Evolutionary conservation across 768 basidiomycete genomes (phyloP).

Genomic region (Tricholoma flavovirens): DNA sequence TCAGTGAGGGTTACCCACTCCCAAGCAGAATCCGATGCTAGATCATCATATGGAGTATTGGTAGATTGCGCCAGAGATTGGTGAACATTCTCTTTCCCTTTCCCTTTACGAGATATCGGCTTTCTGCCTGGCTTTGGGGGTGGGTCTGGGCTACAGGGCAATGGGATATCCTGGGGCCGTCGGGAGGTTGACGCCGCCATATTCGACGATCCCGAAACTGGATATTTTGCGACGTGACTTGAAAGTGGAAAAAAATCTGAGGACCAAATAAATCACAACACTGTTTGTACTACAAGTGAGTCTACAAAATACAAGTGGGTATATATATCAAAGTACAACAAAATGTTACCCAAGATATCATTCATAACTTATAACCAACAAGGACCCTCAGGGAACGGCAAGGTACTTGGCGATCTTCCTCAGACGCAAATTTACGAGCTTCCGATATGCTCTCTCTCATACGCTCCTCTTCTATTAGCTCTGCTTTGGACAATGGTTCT

Average conservation of each 20-base stretch:
- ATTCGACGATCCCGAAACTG: slow-evolving; percentile 1
- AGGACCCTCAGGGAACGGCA: slow-evolving; percentile 58
- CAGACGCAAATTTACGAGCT: slow-evolving; percentile 44
- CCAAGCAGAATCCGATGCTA: slow-evolving; percentile 38
- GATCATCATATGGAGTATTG: slow-evolving; percentile 18
- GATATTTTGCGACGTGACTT: background rate
- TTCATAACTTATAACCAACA: slow-evolving; percentile 49
- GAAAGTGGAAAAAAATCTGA: slow-evolving; percentile 7
- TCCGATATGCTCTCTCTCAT: slow-evolving; percentile 56
- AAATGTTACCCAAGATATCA: background rate
- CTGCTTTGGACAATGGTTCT: slow-evolving; percentile 63
- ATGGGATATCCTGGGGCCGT: slow-evolving; percentile 30
- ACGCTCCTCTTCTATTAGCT: slow-evolving; percentile 62
- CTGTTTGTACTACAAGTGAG: background rate
- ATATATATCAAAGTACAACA: background rate
- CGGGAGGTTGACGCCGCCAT: slow-evolving; percentile 42
- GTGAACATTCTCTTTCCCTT: slow-evolving; percentile 38
- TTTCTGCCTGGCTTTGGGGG: slow-evolving; percentile 17
- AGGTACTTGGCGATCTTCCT: slow-evolving; percentile 46
- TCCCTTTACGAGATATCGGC: slow-evolving; percentile 36
- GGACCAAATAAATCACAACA: slow-evolving; percentile 25
- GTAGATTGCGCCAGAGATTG: background rate
- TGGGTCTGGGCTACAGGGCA: slow-evolving; percentile 24
- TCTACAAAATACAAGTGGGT: background rate
- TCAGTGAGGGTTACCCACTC: slow-evolving; percentile 71